phyloP scores from a whole-genome alignment of 2,329 filamentous ascomycete species.

The Tolypocladium ovalisporum region DNA sequence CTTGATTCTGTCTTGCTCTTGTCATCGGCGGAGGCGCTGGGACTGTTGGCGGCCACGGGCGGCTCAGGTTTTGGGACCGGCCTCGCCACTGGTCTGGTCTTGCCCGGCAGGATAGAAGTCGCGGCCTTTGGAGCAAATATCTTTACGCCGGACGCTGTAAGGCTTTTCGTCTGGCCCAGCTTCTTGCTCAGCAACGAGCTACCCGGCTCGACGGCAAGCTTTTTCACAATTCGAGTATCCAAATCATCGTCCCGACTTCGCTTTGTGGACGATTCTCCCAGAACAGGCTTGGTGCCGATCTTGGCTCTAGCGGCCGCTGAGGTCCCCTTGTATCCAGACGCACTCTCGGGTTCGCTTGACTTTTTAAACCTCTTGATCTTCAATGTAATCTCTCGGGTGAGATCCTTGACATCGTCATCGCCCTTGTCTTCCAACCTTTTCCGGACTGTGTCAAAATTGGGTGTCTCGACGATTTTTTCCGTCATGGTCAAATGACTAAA shows the following conservation, averaged over 20 bases:
- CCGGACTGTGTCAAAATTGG: constrained; percentile 55
- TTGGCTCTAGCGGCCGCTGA: constrained; percentile 27
- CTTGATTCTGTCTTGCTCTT: constrained; percentile 19
- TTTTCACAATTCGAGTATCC: constrained; percentile 28
- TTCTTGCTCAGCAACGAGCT: constrained; percentile 28
- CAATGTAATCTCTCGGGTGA: constrained; percentile 46
- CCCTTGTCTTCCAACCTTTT: constrained; percentile 54
- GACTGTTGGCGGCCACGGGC: constrained; percentile 12
- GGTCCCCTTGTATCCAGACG: constrained; percentile 27
- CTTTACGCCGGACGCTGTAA: constrained; percentile 17
- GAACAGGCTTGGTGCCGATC: constrained; percentile 16
- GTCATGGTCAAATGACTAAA: constrained; percentile 53
- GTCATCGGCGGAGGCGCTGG: constrained; percentile 16
- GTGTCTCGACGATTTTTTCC: constrained; percentile 48
- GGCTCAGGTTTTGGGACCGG: constrained; percentile 25
- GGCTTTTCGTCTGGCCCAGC: constrained; percentile 23
- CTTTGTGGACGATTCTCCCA: constrained; percentile 20
- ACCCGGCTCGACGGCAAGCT: constrained; percentile 29
- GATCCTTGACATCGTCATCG: constrained; percentile 50
- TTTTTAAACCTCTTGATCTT: constrained; percentile 31
- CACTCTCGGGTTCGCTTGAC: constrained; percentile 19
- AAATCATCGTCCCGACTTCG: constrained; percentile 28
- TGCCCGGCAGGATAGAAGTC: constrained; percentile 35
- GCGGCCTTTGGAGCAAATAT: constrained; percentile 17
- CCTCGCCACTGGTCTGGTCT: constrained; percentile 33